Base-by-base conservation (phyloP, 306 rosid species). In the Rosa rugosa region DNA sequence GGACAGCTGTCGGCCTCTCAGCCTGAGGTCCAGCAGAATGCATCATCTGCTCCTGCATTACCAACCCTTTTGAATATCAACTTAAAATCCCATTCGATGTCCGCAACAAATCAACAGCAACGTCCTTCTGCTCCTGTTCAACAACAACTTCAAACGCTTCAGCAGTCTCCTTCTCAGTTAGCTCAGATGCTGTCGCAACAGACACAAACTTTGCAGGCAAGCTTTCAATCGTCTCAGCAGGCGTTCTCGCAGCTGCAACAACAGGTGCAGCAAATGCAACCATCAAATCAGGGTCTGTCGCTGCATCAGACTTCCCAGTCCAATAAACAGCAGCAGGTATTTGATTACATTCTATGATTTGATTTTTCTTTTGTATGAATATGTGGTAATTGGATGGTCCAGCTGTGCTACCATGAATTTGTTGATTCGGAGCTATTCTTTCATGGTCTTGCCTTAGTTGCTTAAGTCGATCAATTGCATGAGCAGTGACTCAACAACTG, bases 131-230 rank as follows among this genome's bases (percentile, higher is more conserved):
- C 85, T 80, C 72, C 90, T 66, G 69, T 75, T 78, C 89, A 80
- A 78, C 94, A 85, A 47, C 93, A 79, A 63, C 85, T 85, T 86
- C 97, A 89, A 64, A 80, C 89, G 71, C 89, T 65, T 83, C 93
- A 88, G 76, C 92, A 89, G 72, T 85, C 97, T 20, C 92, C 98
- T 73, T 92, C 98, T 77, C 97, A 88, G 69, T 83, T 92, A 82
- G 99, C 97, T 66, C 99, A 92, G 86, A 88, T 92, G 97, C 57
- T 92, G 80, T 91, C 98, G 5, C 99, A 95, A 77, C 99, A 93
- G 78, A 95, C 90, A 64, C 98, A 92, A 82, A 85, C 83, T 79
- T 89, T 92, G 81, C 95, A 95, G 83, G 99, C 99, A 51, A 95
- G 96, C 87, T 92, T 91, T 83, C 90, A 94, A 87, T 91, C 99